Percentiles rank a stretch among this genome's conserved stretches.
Conservation (phyloP, 2,329 filamentous ascomycete species). For the Dothistroma pini region DNA sequence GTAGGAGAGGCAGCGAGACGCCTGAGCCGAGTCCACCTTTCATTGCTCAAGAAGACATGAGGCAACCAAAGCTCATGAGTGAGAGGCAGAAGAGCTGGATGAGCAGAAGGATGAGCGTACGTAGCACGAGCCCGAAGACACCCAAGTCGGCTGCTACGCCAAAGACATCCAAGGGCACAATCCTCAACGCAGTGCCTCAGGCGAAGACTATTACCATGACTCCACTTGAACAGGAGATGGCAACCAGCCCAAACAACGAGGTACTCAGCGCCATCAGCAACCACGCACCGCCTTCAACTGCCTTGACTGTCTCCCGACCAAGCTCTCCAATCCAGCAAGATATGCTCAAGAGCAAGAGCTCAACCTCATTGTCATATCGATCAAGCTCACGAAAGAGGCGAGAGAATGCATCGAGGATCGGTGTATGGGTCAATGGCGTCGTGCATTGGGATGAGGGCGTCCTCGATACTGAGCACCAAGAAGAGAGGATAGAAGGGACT, state of each 20-base stretch:
- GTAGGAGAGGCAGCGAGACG: constrained; percentile 31
- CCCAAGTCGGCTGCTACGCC: neutral
- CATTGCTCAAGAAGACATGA: constrained; percentile 21
- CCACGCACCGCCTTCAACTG: constrained; percentile 9
- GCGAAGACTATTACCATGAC: constrained; percentile 30
- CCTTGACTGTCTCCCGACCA: constrained; percentile 24
- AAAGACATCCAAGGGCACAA: constrained; percentile 23
- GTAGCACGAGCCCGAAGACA: constrained; percentile 7
- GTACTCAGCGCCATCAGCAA: constrained; percentile 37
- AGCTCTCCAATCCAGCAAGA: constrained; percentile 22
- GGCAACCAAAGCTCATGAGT: constrained; percentile 20
- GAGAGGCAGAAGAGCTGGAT: constrained; percentile 27
- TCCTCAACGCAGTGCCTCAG: constrained; percentile 34
- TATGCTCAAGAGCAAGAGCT: constrained; percentile 11
- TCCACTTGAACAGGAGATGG: constrained; percentile 37
- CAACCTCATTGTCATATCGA: constrained; percentile 10
- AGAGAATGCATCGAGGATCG: constrained; percentile 36
- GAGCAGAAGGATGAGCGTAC: constrained; percentile 15
- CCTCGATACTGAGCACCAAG: constrained; percentile 8
- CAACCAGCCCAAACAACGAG: constrained; percentile 40
- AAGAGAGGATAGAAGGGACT: constrained; percentile 14
- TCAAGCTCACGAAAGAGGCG: constrained; percentile 23
- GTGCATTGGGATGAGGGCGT: constrained; percentile 39
- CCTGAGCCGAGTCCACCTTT: constrained; percentile 23
- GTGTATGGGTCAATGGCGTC: constrained; percentile 44